Evolutionary conservation across 176 grass and related monocot species (phyloP), one percentile per base, ranked within the genome.

Genomic region (Zea luxurians): DNA sequence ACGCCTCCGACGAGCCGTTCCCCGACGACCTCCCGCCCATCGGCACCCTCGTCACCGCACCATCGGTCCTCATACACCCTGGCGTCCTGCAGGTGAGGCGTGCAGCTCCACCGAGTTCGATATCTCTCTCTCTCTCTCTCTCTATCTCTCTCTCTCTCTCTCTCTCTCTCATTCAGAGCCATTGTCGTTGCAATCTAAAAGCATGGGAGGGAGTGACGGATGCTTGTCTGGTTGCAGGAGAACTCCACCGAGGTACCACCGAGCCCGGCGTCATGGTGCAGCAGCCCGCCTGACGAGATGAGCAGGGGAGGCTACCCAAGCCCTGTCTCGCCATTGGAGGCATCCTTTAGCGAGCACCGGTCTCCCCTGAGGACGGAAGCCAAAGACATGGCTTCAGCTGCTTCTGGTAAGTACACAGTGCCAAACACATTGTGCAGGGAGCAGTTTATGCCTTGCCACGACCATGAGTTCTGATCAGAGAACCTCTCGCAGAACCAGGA

Each of bases 191-290:
- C 44, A 66, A 54, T 57, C 70, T 66, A 10, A 1, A 21, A 21
- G 58, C n/a, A 48, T 63, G 8, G n/a, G 1, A 37, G 27, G n/a
- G 1, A 37, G 27, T 41, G 46, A 71, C 0, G 12, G 0, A 6
- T 76, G 42, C 11, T 58, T 41, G 79, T 62, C 12, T 68, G 1
- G 8, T 83, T 61, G 78, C 92, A 96, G 96, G 96, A 96, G 78
- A 99, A 99, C 86, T 96, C 90, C 55, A 99, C 96, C 0, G 96
- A 99, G 88, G 92, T 99, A 45, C 96, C 96, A 1, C 96, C 96
- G 5, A 99, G 96, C 70, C 96, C 96, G 45, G 96, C 82, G 69
- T 99, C 96, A 7, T 76, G 91, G 83, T 96, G 88, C 83, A 99
- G 87, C 80, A 99, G 88, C 73, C 84, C 92, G 10, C 49, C 86